Evolutionary conservation across 2,329 filamentous ascomycete species (phyloP).

Genomic region (Raffaelea albimanens): DNA sequence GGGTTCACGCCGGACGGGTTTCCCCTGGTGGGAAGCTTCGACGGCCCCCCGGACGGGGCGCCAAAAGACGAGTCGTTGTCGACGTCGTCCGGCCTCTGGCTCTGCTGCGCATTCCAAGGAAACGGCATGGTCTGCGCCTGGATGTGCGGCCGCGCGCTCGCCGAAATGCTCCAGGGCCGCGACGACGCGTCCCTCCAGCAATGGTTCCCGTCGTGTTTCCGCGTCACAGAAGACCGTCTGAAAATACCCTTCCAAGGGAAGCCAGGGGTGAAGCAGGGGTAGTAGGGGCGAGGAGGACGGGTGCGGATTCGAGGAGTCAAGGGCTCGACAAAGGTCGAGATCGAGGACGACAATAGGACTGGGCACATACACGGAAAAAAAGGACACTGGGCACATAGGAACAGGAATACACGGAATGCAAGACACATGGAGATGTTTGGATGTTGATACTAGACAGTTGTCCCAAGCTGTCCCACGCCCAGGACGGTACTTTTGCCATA

Average conservation of each 20-base stretch:
- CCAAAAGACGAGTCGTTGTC: conserved; percentile 16
- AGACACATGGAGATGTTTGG: too few species aligned
- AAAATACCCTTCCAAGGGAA: conserved; percentile 19
- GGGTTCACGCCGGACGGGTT: conserved; percentile 43
- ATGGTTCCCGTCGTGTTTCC: conserved; percentile 47
- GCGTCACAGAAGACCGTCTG: conserved; percentile 35
- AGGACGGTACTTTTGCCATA: too few species aligned
- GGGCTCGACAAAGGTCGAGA: too few species aligned
- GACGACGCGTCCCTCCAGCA: conserved; percentile 20
- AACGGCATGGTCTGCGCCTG: conserved; percentile 58
- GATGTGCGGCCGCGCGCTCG: conserved; percentile 48
- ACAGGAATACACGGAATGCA: too few species aligned
- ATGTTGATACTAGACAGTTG: too few species aligned
- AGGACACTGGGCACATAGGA: too few species aligned
- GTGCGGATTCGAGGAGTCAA: too few species aligned
- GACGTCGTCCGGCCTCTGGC: conserved; percentile 31
- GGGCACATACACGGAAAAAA: too few species aligned
- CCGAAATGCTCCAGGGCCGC: conserved; percentile 37
- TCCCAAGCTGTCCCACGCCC: too few species aligned
- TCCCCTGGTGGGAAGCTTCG: conserved; percentile 47
- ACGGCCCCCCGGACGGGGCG: conserved; percentile 28
- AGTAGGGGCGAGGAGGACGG: too few species aligned
- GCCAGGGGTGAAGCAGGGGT: too few species aligned
- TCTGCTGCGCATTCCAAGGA: conserved; percentile 53
- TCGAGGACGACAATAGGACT: too few species aligned